These are phyloP conservation scores for Telfairia occidentalis DNA, from an alignment of 331 rosid species.

Conservation along the genomic window DNA sequence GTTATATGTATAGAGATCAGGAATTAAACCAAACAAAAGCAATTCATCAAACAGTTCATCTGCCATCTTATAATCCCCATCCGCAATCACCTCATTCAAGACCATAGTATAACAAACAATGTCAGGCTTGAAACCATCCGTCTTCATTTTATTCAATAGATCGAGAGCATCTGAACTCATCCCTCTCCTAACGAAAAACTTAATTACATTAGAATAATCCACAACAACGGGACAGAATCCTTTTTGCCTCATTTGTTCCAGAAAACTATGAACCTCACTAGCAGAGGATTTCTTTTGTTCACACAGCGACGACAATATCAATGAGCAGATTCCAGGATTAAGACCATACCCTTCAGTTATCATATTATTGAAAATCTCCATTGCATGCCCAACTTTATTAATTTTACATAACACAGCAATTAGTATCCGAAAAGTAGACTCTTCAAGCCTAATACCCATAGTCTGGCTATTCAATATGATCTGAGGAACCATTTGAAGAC, in stretches of 20 bases:
- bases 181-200: conserved; percentile 44
- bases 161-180: conserved; percentile 42
- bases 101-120: conserved; percentile 66
- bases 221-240: conserved; percentile 50
- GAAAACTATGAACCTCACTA: conserved; percentile 34
- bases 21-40: conserved; percentile 61
- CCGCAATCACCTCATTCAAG: conserved; percentile 36
- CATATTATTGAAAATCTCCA: conserved; percentile 44
- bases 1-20: conserved; percentile 54
- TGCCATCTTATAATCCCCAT: conserved; percentile 33
- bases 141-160: conserved; percentile 45
- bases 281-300: conserved; percentile 23
- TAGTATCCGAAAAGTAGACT: conserved; percentile 49
- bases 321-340: conserved; percentile 41
- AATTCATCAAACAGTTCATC: conserved; percentile 66
- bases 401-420: conserved; percentile 42
- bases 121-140: conserved; percentile 53
- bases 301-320: conserved; percentile 43
- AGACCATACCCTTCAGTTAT: conserved; percentile 45
- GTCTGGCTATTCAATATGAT: conserved; percentile 40
- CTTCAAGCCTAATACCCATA: conserved; percentile 59
- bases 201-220: conserved; percentile 52
- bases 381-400: conserved; percentile 41
- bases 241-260: conserved; percentile 38
- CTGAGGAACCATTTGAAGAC: conserved; percentile 48